These are phyloP conservation scores for Colletotrichum liriopes DNA, from an alignment of 2,329 filamentous ascomycete species.

Conservation along the genomic window DNA sequence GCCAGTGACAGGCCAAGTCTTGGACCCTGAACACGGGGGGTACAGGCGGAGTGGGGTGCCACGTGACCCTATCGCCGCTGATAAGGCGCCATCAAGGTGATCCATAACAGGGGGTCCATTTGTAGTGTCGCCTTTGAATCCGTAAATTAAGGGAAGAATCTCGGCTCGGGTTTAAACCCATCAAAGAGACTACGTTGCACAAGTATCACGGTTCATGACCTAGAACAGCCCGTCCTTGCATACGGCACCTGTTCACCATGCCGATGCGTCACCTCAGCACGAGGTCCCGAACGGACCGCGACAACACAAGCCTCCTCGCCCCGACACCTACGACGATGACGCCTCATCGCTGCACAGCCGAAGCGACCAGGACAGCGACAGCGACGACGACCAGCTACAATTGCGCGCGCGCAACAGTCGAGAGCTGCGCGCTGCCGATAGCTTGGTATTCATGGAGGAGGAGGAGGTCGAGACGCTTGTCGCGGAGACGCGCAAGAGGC, in stretches of 20 bases:
- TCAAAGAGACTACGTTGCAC: conserved; percentile 17
- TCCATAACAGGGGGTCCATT: conserved; percentile 21
- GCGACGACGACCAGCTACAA: conserved; percentile 81
- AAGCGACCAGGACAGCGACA: conserved; percentile 82
- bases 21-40: conserved; percentile 18
- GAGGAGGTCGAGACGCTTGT: conserved; percentile 78
- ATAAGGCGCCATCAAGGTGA: conserved; percentile 22
- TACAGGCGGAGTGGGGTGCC: neutral
- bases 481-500: conserved; percentile 63
- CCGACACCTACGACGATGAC: conserved; percentile 78
- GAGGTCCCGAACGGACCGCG: conserved; percentile 43
- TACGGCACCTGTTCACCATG: conserved; percentile 27
- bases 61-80: conserved; percentile 25
- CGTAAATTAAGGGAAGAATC: conserved; percentile 24
- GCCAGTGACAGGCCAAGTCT: conserved; percentile 27
- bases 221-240: neutral
- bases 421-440: conserved; percentile 79
- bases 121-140: neutral
- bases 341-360: conserved; percentile 76
- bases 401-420: conserved; percentile 76
- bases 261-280: conserved; percentile 36
- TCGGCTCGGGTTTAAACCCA: conserved; percentile 9
- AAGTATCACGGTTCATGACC: conserved; percentile 26
- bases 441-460: conserved; percentile 81
- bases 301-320: conserved; percentile 70